Evolutionary conservation across 257 asterid species (phyloP).

Genomic region (Solanum piurae): DNA sequence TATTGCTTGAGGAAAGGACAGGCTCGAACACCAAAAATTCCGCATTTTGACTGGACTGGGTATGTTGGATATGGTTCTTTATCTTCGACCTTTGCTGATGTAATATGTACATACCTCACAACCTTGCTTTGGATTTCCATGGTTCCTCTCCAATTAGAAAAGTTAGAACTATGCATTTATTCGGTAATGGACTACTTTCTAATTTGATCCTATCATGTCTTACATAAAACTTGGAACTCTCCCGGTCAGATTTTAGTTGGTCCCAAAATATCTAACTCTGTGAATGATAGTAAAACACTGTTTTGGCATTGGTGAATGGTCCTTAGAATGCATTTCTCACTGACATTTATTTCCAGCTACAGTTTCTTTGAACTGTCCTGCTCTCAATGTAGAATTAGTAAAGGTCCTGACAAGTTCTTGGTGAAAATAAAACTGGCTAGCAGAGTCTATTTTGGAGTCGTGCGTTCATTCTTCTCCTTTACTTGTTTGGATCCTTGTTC

Average conservation of each 20-base stretch:
- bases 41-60: slow-evolving; percentile 96
- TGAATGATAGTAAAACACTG: background rate
- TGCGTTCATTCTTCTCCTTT: background rate
- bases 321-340: background rate
- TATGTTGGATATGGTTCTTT: slow-evolving; percentile 12
- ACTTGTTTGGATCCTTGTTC: background rate
- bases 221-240: background rate
- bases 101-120: background rate
- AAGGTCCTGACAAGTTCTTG: background rate
- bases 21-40: slow-evolving; percentile 55
- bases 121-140: background rate
- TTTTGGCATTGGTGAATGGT: background rate
- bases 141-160: background rate
- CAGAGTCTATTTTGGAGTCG: background rate
- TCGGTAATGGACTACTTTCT: background rate
- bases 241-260: background rate
- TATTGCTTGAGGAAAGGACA: slow-evolving; percentile 93
- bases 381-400: background rate
- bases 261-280: background rate
- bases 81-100: background rate
- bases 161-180: background rate
- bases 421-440: background rate
- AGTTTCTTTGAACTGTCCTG: background rate
- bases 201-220: background rate
- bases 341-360: background rate